Evolutionary conservation across 2,329 filamentous ascomycete genomes (phyloP).

Genomic region (Penicillium griseofulvum): DNA sequence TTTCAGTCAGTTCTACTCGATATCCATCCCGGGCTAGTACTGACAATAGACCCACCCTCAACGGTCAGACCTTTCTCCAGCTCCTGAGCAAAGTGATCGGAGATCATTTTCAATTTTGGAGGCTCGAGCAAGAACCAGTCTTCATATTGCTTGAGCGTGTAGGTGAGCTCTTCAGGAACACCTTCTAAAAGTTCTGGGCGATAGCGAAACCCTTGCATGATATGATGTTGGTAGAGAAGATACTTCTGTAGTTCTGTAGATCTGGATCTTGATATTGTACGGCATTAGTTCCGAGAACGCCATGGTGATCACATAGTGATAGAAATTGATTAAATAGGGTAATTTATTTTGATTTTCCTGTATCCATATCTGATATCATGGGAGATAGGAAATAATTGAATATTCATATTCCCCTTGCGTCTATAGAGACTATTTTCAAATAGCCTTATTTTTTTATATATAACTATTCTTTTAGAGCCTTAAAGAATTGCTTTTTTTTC

Average conservation of each 20-base stretch:
- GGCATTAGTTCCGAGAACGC: conserved; percentile 10
- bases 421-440: conserved; percentile 3
- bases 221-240: not conserved
- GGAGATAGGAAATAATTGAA: not conserved
- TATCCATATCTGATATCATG: not conserved
- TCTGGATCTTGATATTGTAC: not conserved
- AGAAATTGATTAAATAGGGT: not conserved
- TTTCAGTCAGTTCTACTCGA: not conserved
- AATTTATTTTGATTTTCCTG: not conserved
- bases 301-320: conserved; percentile 22
- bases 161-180: conserved; percentile 68
- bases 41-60: conserved; percentile 80
- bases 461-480: too few relatives aligned
- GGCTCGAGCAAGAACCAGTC: conserved; percentile 71
- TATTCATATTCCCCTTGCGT: conserved; percentile 5
- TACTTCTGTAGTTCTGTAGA: not conserved
- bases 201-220: conserved; percentile 17
- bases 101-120: conserved; percentile 77
- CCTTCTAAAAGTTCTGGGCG: conserved; percentile 17
- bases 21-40: conserved; percentile 35
- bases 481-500: not conserved
- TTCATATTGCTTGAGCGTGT: conserved; percentile 74
- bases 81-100: conserved; percentile 79
- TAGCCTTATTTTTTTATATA: not conserved
- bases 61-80: conserved; percentile 73